A percentile compares a stretch with the other conserved stretches of the same genome.
These are phyloP conservation scores for Penicillium tannophilum DNA, from an alignment of 495 filamentous ascomycete genomes.

Conservation along the genomic window DNA sequence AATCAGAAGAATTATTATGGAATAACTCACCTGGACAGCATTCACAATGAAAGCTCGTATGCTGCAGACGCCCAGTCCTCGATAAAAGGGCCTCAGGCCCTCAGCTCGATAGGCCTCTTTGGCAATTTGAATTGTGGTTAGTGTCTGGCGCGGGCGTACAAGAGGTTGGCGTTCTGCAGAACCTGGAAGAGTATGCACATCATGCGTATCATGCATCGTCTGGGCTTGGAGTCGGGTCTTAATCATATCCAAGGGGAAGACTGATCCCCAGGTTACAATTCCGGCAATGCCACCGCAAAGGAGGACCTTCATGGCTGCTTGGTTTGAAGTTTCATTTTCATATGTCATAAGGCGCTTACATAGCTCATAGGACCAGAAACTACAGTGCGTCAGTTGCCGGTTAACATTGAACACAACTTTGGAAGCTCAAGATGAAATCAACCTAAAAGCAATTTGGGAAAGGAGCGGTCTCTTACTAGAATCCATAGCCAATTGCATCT, in stretches of 20 bases:
- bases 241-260: conserved; percentile 86
- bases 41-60: conserved; percentile 85
- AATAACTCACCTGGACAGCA: conserved; percentile 54
- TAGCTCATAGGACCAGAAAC: conserved; percentile 85
- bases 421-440: too few relatives aligned
- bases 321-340: conserved; percentile 39
- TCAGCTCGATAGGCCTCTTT: conserved; percentile 63
- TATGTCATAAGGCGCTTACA: conserved; percentile 56
- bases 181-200: conserved; percentile 13
- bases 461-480: conserved; percentile 63
- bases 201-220: conserved; percentile 28
- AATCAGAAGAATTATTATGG: conserved; percentile 6
- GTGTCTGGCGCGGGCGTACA: conserved; percentile 25
- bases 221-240: conserved; percentile 86
- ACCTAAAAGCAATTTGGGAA: background rate
- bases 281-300: conserved; percentile 85
- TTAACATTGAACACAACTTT: background rate
- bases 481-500: conserved; percentile 87
- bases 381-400: conserved; percentile 18
- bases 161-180: conserved; percentile 33
- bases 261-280: conserved; percentile 78
- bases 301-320: conserved; percentile 64
- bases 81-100: conserved; percentile 70
- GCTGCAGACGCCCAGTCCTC: conserved; percentile 77
- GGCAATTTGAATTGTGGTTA: conserved; percentile 63